Conservation (phyloP, 352 stramenopile genomes). For the Phytophthora vignae region DNA sequence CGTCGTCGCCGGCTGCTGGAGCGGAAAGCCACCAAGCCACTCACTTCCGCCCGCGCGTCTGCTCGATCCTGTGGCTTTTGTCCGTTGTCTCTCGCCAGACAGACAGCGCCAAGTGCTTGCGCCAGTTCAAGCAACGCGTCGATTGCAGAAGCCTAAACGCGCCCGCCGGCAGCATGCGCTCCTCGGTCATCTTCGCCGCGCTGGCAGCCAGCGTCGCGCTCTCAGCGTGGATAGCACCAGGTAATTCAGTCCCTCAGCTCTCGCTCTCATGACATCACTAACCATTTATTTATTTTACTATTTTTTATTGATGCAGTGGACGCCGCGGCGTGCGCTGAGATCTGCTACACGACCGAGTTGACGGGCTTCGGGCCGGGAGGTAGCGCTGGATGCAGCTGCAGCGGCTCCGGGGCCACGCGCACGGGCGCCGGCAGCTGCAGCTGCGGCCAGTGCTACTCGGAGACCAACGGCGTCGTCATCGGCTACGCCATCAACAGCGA, state of each 20-base stretch:
- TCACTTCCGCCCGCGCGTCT: slow-evolving; percentile 21
- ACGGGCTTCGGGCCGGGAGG: slow-evolving; percentile 51
- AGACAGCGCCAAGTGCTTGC: neutral
- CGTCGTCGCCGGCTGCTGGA: slow-evolving; percentile 14
- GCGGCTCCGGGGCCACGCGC: slow-evolving; percentile 34
- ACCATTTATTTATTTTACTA: no score
- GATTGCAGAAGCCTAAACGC: neutral
- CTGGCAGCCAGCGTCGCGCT: slow-evolving; percentile 13
- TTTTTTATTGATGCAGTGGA: slow-evolving; percentile 22
- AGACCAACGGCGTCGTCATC: slow-evolving; percentile 31
- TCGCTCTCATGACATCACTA: no score
- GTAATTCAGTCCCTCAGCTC: neutral
- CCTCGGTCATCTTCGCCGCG: slow-evolving; percentile 5
- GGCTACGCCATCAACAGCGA: slow-evolving; percentile 43
- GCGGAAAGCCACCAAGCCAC: slow-evolving; percentile 22
- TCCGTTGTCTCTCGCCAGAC: slow-evolving; percentile 2
- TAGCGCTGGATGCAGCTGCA: slow-evolving; percentile 38
- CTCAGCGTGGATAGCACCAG: neutral
- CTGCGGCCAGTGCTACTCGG: slow-evolving; percentile 53
- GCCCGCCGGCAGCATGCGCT: slow-evolving; percentile 15
- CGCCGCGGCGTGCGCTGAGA: slow-evolving; percentile 32
- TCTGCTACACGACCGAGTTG: slow-evolving; percentile 52
- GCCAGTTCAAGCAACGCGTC: neutral
- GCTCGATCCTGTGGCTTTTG: slow-evolving; percentile 19
- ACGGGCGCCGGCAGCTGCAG: slow-evolving; percentile 36